These are phyloP conservation scores for Tuber magnatum DNA, from an alignment of 495 filamentous ascomycete genomes.

Conservation along the genomic window DNA sequence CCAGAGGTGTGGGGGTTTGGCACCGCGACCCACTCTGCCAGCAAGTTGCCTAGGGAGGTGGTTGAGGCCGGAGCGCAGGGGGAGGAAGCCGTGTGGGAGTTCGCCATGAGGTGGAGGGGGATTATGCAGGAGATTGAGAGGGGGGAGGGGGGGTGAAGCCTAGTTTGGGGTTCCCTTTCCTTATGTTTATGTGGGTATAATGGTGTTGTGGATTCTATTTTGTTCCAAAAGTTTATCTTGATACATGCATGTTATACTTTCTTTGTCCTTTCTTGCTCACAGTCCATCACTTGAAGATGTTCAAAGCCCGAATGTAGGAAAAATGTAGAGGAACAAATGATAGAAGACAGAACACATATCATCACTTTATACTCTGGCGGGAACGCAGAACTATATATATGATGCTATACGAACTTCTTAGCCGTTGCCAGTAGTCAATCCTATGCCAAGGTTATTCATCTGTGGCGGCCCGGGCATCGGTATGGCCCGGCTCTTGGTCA, in stretches of 20 bases:
- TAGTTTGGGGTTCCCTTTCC: neutral
- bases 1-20: slow-evolving; percentile 60
- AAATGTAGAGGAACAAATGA: neutral
- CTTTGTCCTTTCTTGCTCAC: neutral
- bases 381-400: neutral
- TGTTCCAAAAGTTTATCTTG: neutral
- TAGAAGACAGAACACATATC: neutral
- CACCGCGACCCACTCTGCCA: slow-evolving; percentile 83
- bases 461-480: slow-evolving; percentile 84
- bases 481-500: slow-evolving; percentile 73
- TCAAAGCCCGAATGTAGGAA: neutral
- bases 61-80: slow-evolving; percentile 81
- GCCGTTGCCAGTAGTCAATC: neutral
- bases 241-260: neutral
- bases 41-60: slow-evolving; percentile 90
- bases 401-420: neutral
- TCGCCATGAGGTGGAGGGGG: slow-evolving; percentile 78
- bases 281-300: neutral
- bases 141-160: slow-evolving; percentile 9
- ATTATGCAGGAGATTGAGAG: slow-evolving; percentile 53
- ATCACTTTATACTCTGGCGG: neutral
- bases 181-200: neutral
- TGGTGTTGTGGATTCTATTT: neutral
- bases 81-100: slow-evolving; percentile 68
- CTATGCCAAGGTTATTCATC: slow-evolving; percentile 65